These are phyloP conservation scores for Labyrinthula sp. DNA, from an alignment of 352 stramenopile species.

Conservation along the genomic window DNA sequence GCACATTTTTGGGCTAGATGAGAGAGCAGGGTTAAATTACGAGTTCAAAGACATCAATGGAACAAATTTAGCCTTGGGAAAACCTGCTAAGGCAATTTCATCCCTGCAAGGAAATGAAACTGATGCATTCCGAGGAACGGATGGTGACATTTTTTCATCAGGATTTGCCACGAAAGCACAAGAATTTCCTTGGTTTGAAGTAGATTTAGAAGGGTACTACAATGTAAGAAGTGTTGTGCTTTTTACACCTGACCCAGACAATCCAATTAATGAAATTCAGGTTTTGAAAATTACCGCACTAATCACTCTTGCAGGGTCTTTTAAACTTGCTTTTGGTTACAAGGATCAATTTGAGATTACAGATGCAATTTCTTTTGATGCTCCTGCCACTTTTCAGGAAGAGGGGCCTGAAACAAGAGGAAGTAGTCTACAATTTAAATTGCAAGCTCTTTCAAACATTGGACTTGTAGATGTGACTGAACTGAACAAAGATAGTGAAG, in stretches of 20 bases:
- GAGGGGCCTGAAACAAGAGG: not conserved
- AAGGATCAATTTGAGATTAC: conserved; percentile 19
- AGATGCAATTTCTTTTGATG: conserved; percentile 5
- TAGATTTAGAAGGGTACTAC: conserved; percentile 2
- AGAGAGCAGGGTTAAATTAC: too few relatives aligned
- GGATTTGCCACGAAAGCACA: conserved; percentile 20
- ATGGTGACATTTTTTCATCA: conserved; percentile 20
- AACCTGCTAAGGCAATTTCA: too few relatives aligned
- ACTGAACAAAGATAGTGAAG: conserved; percentile 1
- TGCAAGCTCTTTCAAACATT: conserved; percentile 19
- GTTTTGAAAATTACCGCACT: conserved; percentile 16
- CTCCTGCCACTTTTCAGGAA: conserved; percentile 8
- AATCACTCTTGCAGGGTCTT: conserved; percentile 12
- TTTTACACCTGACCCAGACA: conserved; percentile 23
- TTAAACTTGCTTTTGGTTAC: conserved; percentile 13
- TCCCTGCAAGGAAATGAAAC: conserved; percentile 23
- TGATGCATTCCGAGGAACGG: conserved; percentile 16
- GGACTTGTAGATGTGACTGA: conserved; percentile 17
- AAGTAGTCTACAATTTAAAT: conserved; percentile 20
- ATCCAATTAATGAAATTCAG: conserved; percentile 26
- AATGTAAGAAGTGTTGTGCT: conserved; percentile 20
- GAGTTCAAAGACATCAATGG: too few relatives aligned
- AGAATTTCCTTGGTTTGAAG: conserved; percentile 20
- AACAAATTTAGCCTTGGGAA: too few relatives aligned
- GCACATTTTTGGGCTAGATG: too few relatives aligned